Percentiles rank a stretch among this genome's conserved stretches.
Conservation (phyloP, 345 rosid genomes). For the Hevea brasiliensis region DNA sequence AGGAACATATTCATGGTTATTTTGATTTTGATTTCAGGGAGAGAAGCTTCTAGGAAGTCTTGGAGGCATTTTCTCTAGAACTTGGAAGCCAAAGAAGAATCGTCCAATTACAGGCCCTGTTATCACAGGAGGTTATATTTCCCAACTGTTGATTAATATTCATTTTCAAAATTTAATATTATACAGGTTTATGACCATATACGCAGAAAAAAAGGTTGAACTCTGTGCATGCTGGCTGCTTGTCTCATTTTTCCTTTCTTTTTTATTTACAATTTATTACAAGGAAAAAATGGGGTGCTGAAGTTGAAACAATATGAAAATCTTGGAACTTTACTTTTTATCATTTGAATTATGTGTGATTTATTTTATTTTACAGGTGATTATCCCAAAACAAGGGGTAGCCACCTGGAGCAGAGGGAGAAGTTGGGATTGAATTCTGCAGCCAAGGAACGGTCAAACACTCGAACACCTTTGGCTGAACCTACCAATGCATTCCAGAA, state of each 20-base stretch:
- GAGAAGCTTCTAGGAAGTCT: slow-evolving; percentile 96
- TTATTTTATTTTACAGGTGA: slow-evolving; percentile 43
- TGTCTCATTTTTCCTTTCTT: slow-evolving; percentile 7
- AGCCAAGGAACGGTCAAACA: slow-evolving; percentile 45
- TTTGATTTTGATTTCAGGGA: slow-evolving; percentile 56
- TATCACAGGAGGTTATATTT: slow-evolving; percentile 57
- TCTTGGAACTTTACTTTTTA: not conserved
- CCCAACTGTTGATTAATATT: not conserved
- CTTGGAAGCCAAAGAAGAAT: slow-evolving; percentile 94
- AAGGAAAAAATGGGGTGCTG: not conserved
- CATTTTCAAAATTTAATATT: not conserved
- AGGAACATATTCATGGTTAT: slow-evolving; percentile 10
- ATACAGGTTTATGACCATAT: no score
- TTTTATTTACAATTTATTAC: not conserved
- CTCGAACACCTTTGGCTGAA: slow-evolving; percentile 47
- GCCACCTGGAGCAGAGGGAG: slow-evolving; percentile 75
- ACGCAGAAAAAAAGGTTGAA: not conserved
- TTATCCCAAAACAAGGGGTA: slow-evolving; percentile 55
- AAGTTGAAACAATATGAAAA: not conserved
- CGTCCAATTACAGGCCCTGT: slow-evolving; percentile 67
- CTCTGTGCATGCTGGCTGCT: not conserved
- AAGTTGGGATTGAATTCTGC: slow-evolving; percentile 71
- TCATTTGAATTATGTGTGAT: not conserved
- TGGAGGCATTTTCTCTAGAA: slow-evolving; percentile 85
- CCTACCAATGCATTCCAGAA: slow-evolving; percentile 63